Percentiles rank a stretch among this genome's conserved stretches.
These are phyloP conservation scores for Apophysomyces sp. DNA, from an alignment of 371 early-diverging fungal species.

Conservation along the genomic window DNA sequence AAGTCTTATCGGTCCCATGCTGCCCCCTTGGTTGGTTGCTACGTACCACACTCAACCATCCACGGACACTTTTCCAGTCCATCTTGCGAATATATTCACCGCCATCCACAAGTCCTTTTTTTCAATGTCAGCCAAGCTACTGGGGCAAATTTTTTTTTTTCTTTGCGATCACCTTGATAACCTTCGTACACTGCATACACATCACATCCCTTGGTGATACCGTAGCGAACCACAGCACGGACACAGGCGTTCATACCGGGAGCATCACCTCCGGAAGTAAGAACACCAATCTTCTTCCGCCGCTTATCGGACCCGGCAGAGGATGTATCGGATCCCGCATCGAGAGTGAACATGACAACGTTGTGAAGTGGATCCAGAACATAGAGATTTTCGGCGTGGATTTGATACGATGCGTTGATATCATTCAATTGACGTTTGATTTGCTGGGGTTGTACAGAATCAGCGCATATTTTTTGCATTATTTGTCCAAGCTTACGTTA, in stretches of 20 bases:
- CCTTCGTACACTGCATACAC: slow-evolving; percentile 96
- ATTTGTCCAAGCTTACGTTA: slow-evolving; percentile 19
- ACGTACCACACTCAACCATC: slow-evolving; percentile 70
- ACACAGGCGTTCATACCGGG: slow-evolving; percentile 99
- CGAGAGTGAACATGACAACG: slow-evolving; percentile 67
- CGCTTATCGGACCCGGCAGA: background rate
- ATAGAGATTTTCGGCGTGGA: slow-evolving; percentile 32
- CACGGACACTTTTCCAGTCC: slow-evolving; percentile 89
- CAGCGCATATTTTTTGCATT: background rate
- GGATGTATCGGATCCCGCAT: background rate
- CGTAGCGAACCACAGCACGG: slow-evolving; percentile 91
- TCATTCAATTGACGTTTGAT: slow-evolving; percentile 26
- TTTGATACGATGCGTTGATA: slow-evolving; percentile 14
- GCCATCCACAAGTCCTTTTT: slow-evolving; percentile 89
- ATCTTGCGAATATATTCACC: slow-evolving; percentile 84
- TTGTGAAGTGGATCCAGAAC: slow-evolving; percentile 80
- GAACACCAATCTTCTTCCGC: slow-evolving; percentile 75
- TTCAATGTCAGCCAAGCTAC: background rate
- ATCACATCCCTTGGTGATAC: slow-evolving; percentile 80
- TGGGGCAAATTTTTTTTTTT: background rate
- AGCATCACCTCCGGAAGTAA: slow-evolving; percentile 99
- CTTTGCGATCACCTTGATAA: slow-evolving; percentile 75
- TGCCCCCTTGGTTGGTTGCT: no score
- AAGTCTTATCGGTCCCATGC: background rate
- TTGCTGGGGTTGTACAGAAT: slow-evolving; percentile 13